Base-by-base conservation (phyloP, 1,284 basidiomycete species). In the Uromyces viciae-fabae region DNA sequence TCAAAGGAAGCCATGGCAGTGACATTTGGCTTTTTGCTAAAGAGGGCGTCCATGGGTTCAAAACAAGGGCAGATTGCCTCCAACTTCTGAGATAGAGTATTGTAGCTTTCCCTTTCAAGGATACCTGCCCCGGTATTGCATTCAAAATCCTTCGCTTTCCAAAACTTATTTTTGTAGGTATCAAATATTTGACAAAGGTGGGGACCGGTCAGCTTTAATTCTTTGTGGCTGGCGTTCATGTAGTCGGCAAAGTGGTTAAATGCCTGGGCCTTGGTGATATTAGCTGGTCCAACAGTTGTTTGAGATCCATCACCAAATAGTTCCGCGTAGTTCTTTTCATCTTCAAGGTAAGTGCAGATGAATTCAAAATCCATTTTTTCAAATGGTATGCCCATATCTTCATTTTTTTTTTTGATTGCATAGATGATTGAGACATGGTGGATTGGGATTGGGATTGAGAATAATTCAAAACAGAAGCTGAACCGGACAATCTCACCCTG, bases 11-110 rank as follows among this genome's bases (percentile, higher is more conserved):
- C n/a, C n/a, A n/a, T n/a, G n/a, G n/a, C n/a, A n/a, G n/a, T n/a
- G 22, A 75, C 56, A 75, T 75, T 75, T 28, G 73, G 28, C 56
- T 62, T 75, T 9, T 28, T 9, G 28, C 46, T 54, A 75, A 75
- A 75, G 9, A 75, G 15, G 3, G 73, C 73, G 8, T 60, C n/a
- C 73, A 75, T 75, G 17, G 28, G 11, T 17, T 58, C 38, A 38
- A 25, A 75, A 40, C 25, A 60, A 42, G 73, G 73, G 31, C 73
- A 75, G 2, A 74, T 36, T 15, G 38, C 52, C 3, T 60, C 33
- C 17, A 56, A 33, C 52, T 74, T 74, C 38, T 56, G 1, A 36
- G 46, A 28, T 3, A 58, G 11, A 19, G 28, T 40, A 9, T 19
- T 40, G 19, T 36, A 40, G 7, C 22, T 54, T 33, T 75, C 56